Evolutionary conservation across 1,284 basidiomycete species (phyloP).

Genomic region (Sphagnurus paluster): DNA sequence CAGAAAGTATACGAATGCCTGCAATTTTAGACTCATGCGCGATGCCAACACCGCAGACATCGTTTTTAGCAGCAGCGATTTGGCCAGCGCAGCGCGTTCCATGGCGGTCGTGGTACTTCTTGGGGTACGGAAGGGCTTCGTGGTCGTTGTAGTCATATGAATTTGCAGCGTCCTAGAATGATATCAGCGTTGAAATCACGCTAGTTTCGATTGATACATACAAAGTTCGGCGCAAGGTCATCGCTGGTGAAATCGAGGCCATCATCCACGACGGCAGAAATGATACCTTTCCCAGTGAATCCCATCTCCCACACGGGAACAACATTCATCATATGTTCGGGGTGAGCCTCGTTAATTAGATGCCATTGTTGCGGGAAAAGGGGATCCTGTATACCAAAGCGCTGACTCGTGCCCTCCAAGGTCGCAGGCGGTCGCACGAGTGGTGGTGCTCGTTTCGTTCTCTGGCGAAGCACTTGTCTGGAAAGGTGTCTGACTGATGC

Average conservation of each 20-base stretch:
- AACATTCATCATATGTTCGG: conserved; percentile 84
- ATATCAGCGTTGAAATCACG: conserved; percentile 1
- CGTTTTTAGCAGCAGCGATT: conserved; percentile 91
- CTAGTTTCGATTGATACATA: conserved; percentile 43
- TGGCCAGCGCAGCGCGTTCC: conserved; percentile 99
- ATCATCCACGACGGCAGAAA: conserved; percentile 92
- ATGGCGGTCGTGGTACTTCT: conserved; percentile 91
- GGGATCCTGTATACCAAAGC: conserved; percentile 82
- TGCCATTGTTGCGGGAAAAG: conserved; percentile 94
- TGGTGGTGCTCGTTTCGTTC: conserved; percentile 71
- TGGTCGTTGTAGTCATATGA: conserved; percentile 99
- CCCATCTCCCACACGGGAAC: conserved; percentile 83
- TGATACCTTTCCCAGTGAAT: conserved; percentile 84
- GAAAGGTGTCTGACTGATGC: conserved; percentile 58
- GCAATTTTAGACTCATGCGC: conserved; percentile 91
- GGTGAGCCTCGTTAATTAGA: conserved; percentile 75
- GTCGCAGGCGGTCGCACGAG: conserved; percentile 39
- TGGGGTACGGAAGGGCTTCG: conserved; percentile 83
- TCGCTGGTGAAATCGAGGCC: conserved; percentile 90
- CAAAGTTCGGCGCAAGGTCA: conserved; percentile 90
- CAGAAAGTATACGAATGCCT: conserved; percentile 94
- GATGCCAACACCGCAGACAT: conserved; percentile 93
- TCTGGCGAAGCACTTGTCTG: conserved; percentile 60
- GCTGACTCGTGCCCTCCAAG: conserved; percentile 52
- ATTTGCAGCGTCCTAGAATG: conserved; percentile 73